These are phyloP conservation scores for Tagetes patula DNA, from an alignment of 129 eudicot genomes.

Conservation along the genomic window DNA sequence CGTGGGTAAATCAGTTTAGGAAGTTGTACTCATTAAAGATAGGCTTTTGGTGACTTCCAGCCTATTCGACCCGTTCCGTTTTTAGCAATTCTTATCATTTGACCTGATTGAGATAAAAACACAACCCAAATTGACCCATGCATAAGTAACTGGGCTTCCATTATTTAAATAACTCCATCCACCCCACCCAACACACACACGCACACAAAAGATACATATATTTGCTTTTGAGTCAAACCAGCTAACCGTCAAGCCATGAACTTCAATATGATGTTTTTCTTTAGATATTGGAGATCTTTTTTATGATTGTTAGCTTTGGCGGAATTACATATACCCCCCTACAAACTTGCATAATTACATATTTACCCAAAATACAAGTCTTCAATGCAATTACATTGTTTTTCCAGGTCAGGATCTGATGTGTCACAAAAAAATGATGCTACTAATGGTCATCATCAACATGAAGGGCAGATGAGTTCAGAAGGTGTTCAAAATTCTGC, in stretches of 20 bases:
- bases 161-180: too few relatives aligned
- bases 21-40: background rate
- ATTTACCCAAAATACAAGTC: too few relatives aligned
- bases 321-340: too few relatives aligned
- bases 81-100: background rate
- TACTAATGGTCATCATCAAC: constrained; percentile 27
- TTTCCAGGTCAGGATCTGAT: constrained; percentile 59
- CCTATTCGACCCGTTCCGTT: background rate
- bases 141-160: background rate
- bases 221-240: constrained; percentile 9
- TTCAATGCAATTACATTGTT: constrained; percentile 11
- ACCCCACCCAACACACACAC: background rate
- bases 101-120: background rate
- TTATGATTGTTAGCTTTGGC: background rate
- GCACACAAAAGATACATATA: background rate
- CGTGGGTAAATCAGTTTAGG: background rate
- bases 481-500: constrained; percentile 39
- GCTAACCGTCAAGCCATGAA: background rate
- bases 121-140: background rate
- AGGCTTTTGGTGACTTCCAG: background rate
- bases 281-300: background rate
- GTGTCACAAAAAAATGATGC: constrained; percentile 40
- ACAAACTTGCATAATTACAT: too few relatives aligned
- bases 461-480: constrained; percentile 29
- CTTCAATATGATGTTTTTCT: background rate